A percentile compares a stretch with the other conserved stretches of the same genome.
These are phyloP conservation scores for Ogataea methanolica DNA, from an alignment of 805 yeast genomes.

Conservation along the genomic window DNA sequence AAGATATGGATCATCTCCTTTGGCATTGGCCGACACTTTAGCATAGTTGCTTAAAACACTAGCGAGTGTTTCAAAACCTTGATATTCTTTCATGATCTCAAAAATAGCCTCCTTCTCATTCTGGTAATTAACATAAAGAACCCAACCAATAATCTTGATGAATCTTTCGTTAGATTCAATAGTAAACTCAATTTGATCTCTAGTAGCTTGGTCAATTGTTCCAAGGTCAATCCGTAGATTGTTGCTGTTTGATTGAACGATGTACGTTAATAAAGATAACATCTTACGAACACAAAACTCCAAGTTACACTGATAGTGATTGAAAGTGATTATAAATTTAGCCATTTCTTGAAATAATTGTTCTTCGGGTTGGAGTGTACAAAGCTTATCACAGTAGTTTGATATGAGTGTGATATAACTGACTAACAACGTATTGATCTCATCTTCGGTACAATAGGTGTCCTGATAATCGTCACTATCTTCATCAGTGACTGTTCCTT, in stretches of 20 bases:
- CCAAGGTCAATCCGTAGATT: conserved; percentile 17
- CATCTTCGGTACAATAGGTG: conserved; percentile 23
- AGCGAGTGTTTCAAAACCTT: conserved; percentile 43
- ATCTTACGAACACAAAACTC: conserved; percentile 47
- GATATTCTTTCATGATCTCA: conserved; percentile 44
- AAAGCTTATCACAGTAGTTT: conserved; percentile 23
- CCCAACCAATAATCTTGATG: conserved; percentile 30
- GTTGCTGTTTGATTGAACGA: conserved; percentile 21
- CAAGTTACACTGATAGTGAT: conserved; percentile 32
- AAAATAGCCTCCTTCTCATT: conserved; percentile 28
- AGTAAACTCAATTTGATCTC: conserved; percentile 16
- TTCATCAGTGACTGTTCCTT: neutral
- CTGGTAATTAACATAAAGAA: conserved; percentile 23
- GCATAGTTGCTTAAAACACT: conserved; percentile 24
- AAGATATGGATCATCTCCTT: conserved; percentile 26
- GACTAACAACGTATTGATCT: conserved; percentile 31
- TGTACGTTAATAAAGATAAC: conserved; percentile 38
- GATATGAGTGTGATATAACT: conserved; percentile 28
- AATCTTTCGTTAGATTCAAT: conserved; percentile 27
- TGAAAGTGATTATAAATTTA: conserved; percentile 20
- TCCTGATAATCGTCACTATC: conserved; percentile 4
- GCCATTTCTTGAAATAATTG: conserved; percentile 25
- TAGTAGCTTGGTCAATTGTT: conserved; percentile 11
- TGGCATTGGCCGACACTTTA: conserved; percentile 34
- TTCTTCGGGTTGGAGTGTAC: conserved; percentile 16